Base-by-base conservation (phyloP, 352 stramenopile species). In the Thalassiosira hispida region DNA sequence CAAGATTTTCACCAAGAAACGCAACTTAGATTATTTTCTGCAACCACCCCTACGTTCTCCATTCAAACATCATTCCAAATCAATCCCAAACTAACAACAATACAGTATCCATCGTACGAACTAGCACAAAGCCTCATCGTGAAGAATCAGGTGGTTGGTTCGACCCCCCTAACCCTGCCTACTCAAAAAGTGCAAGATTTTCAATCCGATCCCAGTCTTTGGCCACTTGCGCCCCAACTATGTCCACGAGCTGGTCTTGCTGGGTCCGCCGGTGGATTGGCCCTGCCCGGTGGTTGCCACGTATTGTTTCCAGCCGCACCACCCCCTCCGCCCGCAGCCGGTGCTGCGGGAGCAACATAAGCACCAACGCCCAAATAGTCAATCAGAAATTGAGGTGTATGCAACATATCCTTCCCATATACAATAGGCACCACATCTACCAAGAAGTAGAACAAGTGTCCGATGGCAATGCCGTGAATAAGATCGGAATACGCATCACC, bases 391-490 rank as follows among this genome's bases (percentile, higher is more conserved):
- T 87, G 63, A n/a, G 93, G 93, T 9, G 93, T 96, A 46, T 88
- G 77, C 49, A 96, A 64, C 12, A 95, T 33, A 74, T 95, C 89
- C 56, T 91, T 93, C 35, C 90, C 90, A 72, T 95, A 93, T 1
- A 94, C 85, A 29, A 89, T 73, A 0, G 93, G 93, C 9, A 95
- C 72, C 0, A 95, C 91, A 71, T 96, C 91, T 0, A 94, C 89
- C 47, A 95, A 82, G 78, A 96, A 96, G 81, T 95, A 96, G 73
- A 93, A 96, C 12, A 95, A 73, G 77, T 96, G 93, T 9, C 93
- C 93, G 9, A 91, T 60, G 1, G 56, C 86, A 12, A 96, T 90
- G 11, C 92, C 92, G 60, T 95, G 83, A 20, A 95, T 72, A 9
- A 90, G 62, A 72, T 88, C 69, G 22, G 81, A 61, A 40, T 90